Evolutionary conservation across 1,284 basidiomycete species (phyloP).

Genomic region (Rhizoctonia solani): DNA sequence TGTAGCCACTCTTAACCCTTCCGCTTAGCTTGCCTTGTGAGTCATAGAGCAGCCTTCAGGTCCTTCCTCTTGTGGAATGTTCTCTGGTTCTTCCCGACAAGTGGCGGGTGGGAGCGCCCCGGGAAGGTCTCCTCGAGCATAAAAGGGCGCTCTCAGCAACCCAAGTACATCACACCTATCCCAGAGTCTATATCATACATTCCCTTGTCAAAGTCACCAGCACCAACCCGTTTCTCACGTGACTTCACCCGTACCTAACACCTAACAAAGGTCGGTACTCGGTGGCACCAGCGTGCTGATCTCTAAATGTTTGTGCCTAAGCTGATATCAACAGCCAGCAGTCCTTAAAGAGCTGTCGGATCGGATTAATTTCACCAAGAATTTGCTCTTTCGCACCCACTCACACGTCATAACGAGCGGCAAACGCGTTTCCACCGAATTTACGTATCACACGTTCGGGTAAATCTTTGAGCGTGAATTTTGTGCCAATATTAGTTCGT

Average conservation of each 20-base stretch:
- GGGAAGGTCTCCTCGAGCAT: not conserved
- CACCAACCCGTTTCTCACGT: constrained; percentile 9
- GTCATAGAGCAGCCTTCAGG: not conserved
- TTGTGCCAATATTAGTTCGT: not conserved
- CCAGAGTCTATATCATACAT: not conserved
- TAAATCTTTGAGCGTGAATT: not conserved
- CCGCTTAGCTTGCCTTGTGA: not conserved
- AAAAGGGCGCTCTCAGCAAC: not conserved
- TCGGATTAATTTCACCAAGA: not conserved
- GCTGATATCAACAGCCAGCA: not conserved
- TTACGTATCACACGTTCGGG: constrained; percentile 13
- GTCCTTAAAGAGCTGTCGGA: not conserved
- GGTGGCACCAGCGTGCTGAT: constrained; percentile 12
- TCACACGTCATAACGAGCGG: constrained; percentile 13
- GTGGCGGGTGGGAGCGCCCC: constrained; percentile 32
- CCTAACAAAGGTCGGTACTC: not conserved
- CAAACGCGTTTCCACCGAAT: not conserved
- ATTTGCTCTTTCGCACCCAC: not conserved
- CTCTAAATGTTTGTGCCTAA: too few species aligned
- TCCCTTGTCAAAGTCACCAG: constrained; percentile 12
- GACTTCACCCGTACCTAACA: constrained; percentile 16
- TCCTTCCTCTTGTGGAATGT: constrained; percentile 7
- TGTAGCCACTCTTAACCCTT: not conserved
- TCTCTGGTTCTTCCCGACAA: constrained; percentile 19
- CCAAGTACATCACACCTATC: not conserved